Evolutionary conservation across 2,329 filamentous ascomycete genomes (phyloP).

Genomic region (Botrytis galanthina): DNA sequence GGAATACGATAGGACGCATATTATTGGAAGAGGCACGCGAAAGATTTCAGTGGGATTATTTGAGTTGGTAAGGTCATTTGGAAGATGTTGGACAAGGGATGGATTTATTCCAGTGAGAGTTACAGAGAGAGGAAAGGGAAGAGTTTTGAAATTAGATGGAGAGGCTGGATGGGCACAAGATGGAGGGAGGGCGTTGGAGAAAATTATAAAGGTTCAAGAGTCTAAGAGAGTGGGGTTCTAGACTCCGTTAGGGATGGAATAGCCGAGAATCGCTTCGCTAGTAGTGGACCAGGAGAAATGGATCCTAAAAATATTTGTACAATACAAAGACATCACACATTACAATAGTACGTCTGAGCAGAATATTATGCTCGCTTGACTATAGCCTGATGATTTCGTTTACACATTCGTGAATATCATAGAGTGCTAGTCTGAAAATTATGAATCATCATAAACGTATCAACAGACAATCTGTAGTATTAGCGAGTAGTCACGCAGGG

Average conservation of each 20-base stretch:
- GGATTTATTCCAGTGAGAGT: conserved; percentile 54
- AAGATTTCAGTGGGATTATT: conserved; percentile 46
- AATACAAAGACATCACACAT: conserved; percentile 1
- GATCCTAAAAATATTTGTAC: neutral
- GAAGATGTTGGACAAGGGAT: conserved; percentile 53
- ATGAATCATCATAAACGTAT: neutral
- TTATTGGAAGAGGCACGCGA: conserved; percentile 58
- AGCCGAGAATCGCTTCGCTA: conserved; percentile 8
- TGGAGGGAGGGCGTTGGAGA: conserved; percentile 56
- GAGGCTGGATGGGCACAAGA: conserved; percentile 61
- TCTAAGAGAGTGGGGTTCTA: neutral
- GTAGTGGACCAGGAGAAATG: neutral
- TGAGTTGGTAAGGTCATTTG: conserved; percentile 47
- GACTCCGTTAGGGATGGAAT: neutral
- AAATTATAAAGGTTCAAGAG: conserved; percentile 43
- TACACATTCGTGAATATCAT: no score
- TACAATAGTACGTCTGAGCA: neutral
- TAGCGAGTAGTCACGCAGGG: neutral
- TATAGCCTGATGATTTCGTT: neutral
- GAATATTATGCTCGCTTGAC: neutral
- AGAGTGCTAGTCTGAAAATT: neutral
- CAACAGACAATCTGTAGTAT: neutral
- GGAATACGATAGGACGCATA: conserved; percentile 54
- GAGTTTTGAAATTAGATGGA: conserved; percentile 18
- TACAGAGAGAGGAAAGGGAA: conserved; percentile 39